Conservation (phyloP, 306 rosid species). For the Glycine latifolia region DNA sequence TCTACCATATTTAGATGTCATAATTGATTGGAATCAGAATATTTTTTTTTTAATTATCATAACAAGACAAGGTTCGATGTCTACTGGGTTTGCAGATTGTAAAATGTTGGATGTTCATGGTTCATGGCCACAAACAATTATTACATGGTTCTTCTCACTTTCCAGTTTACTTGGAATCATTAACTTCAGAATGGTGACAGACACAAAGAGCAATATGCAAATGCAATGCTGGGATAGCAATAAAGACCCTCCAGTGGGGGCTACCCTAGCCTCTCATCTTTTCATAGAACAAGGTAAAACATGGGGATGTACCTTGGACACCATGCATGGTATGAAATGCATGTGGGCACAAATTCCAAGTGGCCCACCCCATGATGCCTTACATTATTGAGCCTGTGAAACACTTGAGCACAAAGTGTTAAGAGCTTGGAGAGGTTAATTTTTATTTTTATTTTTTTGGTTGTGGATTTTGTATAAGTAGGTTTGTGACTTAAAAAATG, state of each 20-base stretch:
- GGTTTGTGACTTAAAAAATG: neutral
- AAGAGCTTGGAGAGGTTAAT: neutral
- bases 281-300: conserved; percentile 40
- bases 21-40: no score
- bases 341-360: conserved; percentile 49
- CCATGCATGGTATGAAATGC: conserved; percentile 43
- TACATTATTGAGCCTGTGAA: conserved; percentile 43
- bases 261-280: neutral
- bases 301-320: conserved; percentile 47
- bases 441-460: no score
- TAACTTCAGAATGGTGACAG: conserved; percentile 34
- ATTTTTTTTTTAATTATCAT: no score
- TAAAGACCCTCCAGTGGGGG: conserved; percentile 43
- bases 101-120: neutral
- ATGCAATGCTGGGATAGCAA: neutral
- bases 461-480: conserved; percentile 16
- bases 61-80: conserved; percentile 39
- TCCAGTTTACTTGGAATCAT: conserved; percentile 41
- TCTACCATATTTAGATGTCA: conserved; percentile 28
- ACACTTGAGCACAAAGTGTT: conserved; percentile 13
- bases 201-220: no score
- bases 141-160: conserved; percentile 28
- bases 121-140: conserved; percentile 28
- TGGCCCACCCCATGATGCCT: conserved; percentile 46
- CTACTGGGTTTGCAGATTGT: conserved; percentile 23